These are phyloP conservation scores for Talaromyces sp. DNA, from an alignment of 2,329 filamentous ascomycete genomes.

Conservation along the genomic window DNA sequence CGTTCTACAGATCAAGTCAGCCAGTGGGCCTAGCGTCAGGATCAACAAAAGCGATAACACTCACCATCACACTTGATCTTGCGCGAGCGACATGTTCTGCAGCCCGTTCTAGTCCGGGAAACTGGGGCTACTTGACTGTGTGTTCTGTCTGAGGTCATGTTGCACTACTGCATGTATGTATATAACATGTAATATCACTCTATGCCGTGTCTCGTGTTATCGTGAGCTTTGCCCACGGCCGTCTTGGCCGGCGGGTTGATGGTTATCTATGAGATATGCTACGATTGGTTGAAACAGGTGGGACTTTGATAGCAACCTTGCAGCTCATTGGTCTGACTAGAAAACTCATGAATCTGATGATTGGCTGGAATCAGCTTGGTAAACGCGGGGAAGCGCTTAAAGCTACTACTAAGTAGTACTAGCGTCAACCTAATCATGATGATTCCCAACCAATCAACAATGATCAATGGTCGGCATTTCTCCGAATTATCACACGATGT, in stretches of 20 bases:
- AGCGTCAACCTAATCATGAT: background rate
- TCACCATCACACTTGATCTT: constrained; percentile 27
- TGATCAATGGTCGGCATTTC: background rate
- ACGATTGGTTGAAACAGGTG: background rate
- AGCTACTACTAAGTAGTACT: fast-evolving
- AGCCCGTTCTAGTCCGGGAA: constrained; percentile 24
- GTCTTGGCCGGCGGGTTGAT: background rate
- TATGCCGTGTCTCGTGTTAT: background rate
- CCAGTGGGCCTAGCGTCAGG: background rate
- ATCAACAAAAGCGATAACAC: background rate
- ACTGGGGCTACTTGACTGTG: constrained; percentile 10
- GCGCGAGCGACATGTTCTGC: constrained; percentile 24
- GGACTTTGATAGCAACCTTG: background rate
- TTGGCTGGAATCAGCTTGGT: background rate
- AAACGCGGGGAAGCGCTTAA: constrained; percentile 7
- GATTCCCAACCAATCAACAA: background rate
- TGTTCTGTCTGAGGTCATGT: background rate
- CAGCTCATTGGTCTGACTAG: background rate
- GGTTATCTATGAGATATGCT: background rate
- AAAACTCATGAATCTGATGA: background rate
- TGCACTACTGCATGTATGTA: background rate
- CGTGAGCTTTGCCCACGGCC: background rate
- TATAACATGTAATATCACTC: too few relatives aligned
- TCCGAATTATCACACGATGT: background rate
- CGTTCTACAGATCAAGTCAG: constrained; percentile 7